Base-by-base conservation (phyloP, 345 rosid genomes). In the Clarkia xantiana region DNA sequence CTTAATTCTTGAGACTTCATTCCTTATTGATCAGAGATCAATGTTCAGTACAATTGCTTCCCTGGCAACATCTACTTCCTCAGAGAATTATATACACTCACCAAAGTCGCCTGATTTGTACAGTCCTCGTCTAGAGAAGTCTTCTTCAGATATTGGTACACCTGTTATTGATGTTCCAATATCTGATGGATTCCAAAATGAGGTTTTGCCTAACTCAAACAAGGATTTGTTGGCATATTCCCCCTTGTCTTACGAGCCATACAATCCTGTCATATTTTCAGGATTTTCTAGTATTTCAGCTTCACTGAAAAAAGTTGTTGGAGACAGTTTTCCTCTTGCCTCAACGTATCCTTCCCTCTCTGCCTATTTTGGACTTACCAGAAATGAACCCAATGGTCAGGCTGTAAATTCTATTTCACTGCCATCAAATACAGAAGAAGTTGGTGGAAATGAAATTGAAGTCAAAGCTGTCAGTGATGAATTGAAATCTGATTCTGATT, bases 1-100 rank as follows among this genome's bases (percentile, higher is more conserved):
- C 73, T 71, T 91, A 58, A 78, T 81, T 62, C 83, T 91, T n/a
- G 98, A 91, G 81, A 83, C 94, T 49, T 78, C 87, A 49, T 91
- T 84, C 66, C 76, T 91, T 10, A 75, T 78, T 66, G 96, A 91
- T 67, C 75, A 72, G 73, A 70, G 72, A 48, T 70, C 82, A 56
- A 91, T 86, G 96, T 82, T 84, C 49, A 80, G 87, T 44, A 73
- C 95, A 40, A 52, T 80, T 65, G 67, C 70, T 44, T 56, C 70
- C 36, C 44, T 75, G 47, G 74, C 67, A 59, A 55, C 29, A 18
- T 58, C 61, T 19, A 61, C 56, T 39, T 47, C 44, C 23, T 53
- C 60, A 49, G 63, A 54, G 25, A 46, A 41, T 53, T 65, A 52
- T 49, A 52, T 38, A 18, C 69, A 54, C 39, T 50, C 59, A 48